phyloP scores from a whole-genome alignment of 257 asterid genomes.

The Solanum boliviense region DNA sequence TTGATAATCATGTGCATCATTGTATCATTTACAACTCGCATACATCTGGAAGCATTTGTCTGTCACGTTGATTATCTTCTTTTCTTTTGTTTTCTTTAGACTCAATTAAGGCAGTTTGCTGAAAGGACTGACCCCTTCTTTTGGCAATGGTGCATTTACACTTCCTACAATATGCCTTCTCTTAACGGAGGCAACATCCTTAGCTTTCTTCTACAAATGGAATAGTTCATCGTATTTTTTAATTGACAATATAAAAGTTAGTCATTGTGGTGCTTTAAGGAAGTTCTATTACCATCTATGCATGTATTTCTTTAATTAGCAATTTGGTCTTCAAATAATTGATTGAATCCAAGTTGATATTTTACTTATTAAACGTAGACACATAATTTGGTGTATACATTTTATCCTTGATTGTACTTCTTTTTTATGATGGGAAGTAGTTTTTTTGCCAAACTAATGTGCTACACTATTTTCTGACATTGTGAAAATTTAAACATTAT shows the following conservation, averaged over 20 bases:
- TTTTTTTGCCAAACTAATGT: neutral
- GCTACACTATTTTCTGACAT: neutral
- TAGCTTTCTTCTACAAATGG: neutral
- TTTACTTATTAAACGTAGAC: neutral
- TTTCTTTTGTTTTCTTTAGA: conserved; percentile 23
- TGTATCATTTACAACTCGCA: neutral
- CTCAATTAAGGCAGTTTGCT: conserved; percentile 97
- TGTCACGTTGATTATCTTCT: neutral
- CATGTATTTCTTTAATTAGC: neutral
- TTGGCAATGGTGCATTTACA: conserved; percentile 98
- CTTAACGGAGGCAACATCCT: conserved; percentile 65
- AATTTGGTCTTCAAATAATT: neutral
- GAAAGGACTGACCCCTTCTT: conserved; percentile 89
- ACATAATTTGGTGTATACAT: neutral
- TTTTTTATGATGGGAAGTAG: neutral
- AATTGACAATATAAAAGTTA: neutral
- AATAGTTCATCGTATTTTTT: neutral
- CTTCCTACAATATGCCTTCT: conserved; percentile 83
- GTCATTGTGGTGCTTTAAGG: neutral
- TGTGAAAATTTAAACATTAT: neutral
- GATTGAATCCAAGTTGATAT: neutral
- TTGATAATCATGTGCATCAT: neutral
- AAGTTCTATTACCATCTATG: neutral
- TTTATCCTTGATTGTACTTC: neutral
- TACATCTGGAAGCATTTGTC: neutral